Percentiles rank a stretch among this genome's conserved stretches.
Conservation (phyloP, 371 early-diverging fungal species). For the Nematocida sp. region DNA sequence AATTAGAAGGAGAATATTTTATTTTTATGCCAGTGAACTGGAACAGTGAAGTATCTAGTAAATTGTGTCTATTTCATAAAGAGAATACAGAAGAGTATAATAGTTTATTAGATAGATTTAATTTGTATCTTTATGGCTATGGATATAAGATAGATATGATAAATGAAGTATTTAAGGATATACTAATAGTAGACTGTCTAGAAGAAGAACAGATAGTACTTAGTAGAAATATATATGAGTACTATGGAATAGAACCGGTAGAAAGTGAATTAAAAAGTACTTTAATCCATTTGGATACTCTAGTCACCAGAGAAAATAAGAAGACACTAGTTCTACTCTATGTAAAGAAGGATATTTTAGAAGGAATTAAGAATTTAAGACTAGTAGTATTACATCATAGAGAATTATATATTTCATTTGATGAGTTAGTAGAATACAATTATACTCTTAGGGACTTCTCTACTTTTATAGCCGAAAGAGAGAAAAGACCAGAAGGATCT, state of each 20-base stretch:
- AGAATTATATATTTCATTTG: slow-evolving; percentile 37
- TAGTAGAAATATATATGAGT: slow-evolving; percentile 25
- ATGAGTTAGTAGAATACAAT: slow-evolving; percentile 28
- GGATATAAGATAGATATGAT: slow-evolving; percentile 27
- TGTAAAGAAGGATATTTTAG: slow-evolving; percentile 15
- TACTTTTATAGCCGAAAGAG: slow-evolving; percentile 28
- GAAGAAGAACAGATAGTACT: slow-evolving; percentile 13
- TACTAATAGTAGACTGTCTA: slow-evolving; percentile 13
- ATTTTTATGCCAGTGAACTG: slow-evolving; percentile 12
- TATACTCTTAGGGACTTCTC: slow-evolving; percentile 36
- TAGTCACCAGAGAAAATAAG: neutral
- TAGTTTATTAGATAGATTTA: slow-evolving; percentile 14
- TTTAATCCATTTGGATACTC: neutral
- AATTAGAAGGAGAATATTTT: no score
- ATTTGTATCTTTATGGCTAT: slow-evolving; percentile 39
- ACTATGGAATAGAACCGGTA: slow-evolving; percentile 6
- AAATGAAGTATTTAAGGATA: slow-evolving; percentile 32
- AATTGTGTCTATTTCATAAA: slow-evolving; percentile 7
- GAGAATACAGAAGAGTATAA: slow-evolving; percentile 17
- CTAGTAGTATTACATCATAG: slow-evolving; percentile 33
- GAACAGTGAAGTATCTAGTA: slow-evolving; percentile 23
- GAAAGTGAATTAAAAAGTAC: slow-evolving; percentile 30
- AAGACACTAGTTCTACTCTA: slow-evolving; percentile 28
- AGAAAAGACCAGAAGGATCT: slow-evolving; percentile 4
- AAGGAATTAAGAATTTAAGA: neutral